Percentiles rank a stretch among this genome's conserved stretches.
These are phyloP conservation scores for Phytophthora boehmeriae DNA, from an alignment of 352 stramenopile species.

Conservation along the genomic window DNA sequence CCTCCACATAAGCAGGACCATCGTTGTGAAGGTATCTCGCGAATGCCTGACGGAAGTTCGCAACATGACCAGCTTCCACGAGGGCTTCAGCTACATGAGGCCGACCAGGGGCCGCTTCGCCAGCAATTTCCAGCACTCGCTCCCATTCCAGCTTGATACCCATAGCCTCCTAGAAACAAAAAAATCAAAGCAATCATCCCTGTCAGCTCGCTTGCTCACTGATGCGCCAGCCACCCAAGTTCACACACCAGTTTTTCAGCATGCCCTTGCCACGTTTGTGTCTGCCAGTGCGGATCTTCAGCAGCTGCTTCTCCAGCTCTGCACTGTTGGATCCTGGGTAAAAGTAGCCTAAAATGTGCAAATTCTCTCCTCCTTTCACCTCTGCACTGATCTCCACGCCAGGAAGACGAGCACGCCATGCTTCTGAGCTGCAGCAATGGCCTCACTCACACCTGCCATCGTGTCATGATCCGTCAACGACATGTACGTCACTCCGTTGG, in stretches of 20 bases:
- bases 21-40: slow-evolving; percentile 84
- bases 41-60: slow-evolving; percentile 82
- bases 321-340: slow-evolving; percentile 78
- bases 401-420: slow-evolving; percentile 76
- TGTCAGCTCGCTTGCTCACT: not conserved
- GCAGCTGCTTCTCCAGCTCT: slow-evolving; percentile 72
- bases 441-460: slow-evolving; percentile 81
- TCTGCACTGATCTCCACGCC: slow-evolving; percentile 89
- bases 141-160: slow-evolving; percentile 84
- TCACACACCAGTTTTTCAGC: slow-evolving; percentile 77
- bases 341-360: slow-evolving; percentile 89
- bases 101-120: slow-evolving; percentile 77
- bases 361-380: slow-evolving; percentile 82
- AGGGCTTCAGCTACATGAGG: slow-evolving; percentile 83
- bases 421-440: slow-evolving; percentile 64
- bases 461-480: slow-evolving; percentile 88
- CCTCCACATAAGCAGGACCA: slow-evolving; percentile 84
- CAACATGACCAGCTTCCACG: slow-evolving; percentile 76
- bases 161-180: slow-evolving; percentile 69
- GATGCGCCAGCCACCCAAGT: not conserved
- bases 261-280: slow-evolving; percentile 86
- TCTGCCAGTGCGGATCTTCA: slow-evolving; percentile 78
- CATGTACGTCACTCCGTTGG: slow-evolving; percentile 84
- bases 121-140: slow-evolving; percentile 81
- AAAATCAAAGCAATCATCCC: not conserved